Evolutionary conservation across 2,329 filamentous ascomycete genomes (phyloP).

Genomic region (Curvularia sp.): DNA sequence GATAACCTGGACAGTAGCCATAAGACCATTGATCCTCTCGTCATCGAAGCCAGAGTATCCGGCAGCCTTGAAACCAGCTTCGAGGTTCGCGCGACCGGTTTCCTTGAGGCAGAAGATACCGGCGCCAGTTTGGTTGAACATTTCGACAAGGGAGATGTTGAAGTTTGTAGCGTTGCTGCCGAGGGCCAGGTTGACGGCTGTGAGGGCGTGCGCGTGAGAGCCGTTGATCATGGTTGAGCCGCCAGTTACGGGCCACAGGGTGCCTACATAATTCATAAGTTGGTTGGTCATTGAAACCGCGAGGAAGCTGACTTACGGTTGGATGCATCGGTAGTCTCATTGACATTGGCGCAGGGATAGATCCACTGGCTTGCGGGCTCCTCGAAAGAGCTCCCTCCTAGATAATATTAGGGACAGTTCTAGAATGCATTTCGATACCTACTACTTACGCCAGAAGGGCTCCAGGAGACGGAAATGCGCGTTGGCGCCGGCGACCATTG

Average conservation of each 20-base stretch:
- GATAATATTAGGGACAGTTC: no score
- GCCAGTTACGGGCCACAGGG: conserved; percentile 55
- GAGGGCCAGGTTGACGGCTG: conserved; percentile 57
- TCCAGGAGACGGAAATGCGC: conserved; percentile 55
- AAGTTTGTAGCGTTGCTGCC: conserved; percentile 52
- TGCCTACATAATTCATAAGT: not conserved
- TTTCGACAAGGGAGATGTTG: conserved; percentile 54
- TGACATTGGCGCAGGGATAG: conserved; percentile 53
- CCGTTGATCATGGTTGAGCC: conserved; percentile 53
- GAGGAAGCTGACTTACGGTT: conserved; percentile 48
- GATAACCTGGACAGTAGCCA: conserved; percentile 56
- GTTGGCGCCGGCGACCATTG: conserved; percentile 43
- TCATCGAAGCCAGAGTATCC: conserved; percentile 32
- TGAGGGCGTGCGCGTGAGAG: conserved; percentile 54
- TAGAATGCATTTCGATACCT: no score
- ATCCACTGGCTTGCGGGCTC: conserved; percentile 48
- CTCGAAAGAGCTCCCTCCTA: conserved; percentile 50
- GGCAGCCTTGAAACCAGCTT: conserved; percentile 32
- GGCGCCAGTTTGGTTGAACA: conserved; percentile 58
- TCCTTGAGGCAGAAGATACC: conserved; percentile 57
- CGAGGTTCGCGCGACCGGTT: conserved; percentile 37
- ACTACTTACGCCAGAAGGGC: conserved; percentile 45
- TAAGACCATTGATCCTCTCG: conserved; percentile 45
- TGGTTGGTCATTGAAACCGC: no score
- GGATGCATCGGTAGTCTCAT: conserved; percentile 44